These are phyloP conservation scores for Naganishia kalamii DNA, from an alignment of 768 basidiomycete species.

Conservation along the genomic window DNA sequence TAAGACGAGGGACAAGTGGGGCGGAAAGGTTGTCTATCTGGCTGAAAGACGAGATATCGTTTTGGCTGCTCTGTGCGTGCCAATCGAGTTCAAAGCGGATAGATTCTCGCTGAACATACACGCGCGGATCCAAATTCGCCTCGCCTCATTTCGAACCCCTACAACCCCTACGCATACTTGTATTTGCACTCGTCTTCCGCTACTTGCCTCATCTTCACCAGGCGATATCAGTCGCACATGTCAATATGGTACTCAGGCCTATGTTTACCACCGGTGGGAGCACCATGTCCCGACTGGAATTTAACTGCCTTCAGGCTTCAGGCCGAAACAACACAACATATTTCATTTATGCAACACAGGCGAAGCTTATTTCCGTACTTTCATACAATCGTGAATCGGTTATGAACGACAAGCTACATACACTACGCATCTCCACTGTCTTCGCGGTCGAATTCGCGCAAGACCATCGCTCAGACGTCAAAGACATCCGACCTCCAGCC, in stretches of 20 bases:
- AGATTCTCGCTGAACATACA: constrained; percentile 11
- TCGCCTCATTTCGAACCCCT: no score
- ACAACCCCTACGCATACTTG: no score
- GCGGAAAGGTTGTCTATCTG: not conserved
- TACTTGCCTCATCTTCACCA: no score
- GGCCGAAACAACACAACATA: no score
- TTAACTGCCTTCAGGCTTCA: not conserved
- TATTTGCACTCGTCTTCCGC: no score
- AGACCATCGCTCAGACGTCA: constrained; percentile 28
- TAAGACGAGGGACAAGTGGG: no score
- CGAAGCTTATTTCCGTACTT: not conserved
- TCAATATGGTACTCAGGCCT: no score
- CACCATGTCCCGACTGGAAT: no score
- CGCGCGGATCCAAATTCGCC: constrained; percentile 7
- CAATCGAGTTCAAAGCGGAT: constrained; percentile 2
- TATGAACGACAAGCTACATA: not conserved
- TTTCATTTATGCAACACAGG: not conserved
- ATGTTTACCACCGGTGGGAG: no score
- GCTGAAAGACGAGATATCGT: not conserved
- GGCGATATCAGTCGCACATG: no score
- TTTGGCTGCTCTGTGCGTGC: constrained; percentile 11
- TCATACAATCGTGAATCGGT: not conserved
- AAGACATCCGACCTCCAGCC: constrained; percentile 45
- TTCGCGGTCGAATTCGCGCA: not conserved
- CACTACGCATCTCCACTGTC: not conserved